Conservation (phyloP, 257 asterid genomes). For the Jaltomata sinuosa region DNA sequence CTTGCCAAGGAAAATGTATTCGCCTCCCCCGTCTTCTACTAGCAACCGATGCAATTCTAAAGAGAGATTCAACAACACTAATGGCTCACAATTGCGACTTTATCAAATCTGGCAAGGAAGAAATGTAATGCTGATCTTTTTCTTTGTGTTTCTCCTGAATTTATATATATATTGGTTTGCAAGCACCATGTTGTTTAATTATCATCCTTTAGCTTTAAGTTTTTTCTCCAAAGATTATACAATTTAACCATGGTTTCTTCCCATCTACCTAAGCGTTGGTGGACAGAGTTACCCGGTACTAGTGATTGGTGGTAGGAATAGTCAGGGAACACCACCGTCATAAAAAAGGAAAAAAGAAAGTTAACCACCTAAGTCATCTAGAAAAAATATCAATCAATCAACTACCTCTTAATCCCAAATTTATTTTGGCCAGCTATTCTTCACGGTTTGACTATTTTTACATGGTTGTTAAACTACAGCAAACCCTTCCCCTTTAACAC, state of each 20-base stretch:
- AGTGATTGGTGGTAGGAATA: not conserved
- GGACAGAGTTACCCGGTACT: not conserved
- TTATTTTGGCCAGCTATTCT: not conserved
- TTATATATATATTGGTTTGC: not conserved
- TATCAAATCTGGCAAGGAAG: slow-evolving; percentile 52
- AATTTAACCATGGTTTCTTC: no score
- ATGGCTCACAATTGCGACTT: slow-evolving; percentile 20
- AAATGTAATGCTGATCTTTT: slow-evolving; percentile 23
- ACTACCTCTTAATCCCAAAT: not conserved
- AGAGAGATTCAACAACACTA: not conserved
- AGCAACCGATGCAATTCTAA: slow-evolving; percentile 5
- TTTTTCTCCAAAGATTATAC: not conserved
- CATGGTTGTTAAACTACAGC: not conserved
- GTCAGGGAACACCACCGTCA: not conserved
- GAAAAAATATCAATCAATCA: not conserved
- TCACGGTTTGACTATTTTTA: not conserved
- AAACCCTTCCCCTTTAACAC: not conserved
- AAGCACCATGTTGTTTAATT: not conserved
- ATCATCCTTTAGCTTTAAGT: not conserved
- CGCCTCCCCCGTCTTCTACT: slow-evolving; percentile 13
- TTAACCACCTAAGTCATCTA: not conserved
- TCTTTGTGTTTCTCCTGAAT: not conserved
- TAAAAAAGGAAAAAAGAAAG: not conserved
- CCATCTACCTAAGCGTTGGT: not conserved
- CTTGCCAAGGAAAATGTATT: slow-evolving; percentile 16